Evolutionary conservation across 2,329 filamentous ascomycete genomes (phyloP), one percentile per base, ranked within the genome.

Genomic region (Monosporascus sp.): DNA sequence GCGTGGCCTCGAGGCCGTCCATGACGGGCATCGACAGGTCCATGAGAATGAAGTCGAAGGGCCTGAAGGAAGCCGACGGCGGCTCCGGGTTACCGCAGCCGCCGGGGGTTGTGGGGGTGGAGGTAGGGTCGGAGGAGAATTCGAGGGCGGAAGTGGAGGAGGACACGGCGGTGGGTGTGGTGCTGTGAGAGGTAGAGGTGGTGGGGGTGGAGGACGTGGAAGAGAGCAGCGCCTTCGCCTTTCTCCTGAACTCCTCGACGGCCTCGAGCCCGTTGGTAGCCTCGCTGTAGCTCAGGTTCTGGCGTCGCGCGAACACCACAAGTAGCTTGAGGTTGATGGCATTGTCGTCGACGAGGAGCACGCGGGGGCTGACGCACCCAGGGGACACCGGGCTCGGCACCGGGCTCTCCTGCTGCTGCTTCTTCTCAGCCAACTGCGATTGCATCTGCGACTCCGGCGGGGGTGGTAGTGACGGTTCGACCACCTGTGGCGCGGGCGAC

Each of bases 1-100:
- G 68, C 8, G 78, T 81, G 0, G 76, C 71, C 20, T 74, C 74
- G 15, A 79, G 66, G 0, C 77, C 77, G 56, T 82, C 74, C 57
- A 83, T 74, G 5, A 81, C 68, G 0, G 80, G 80, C 80, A 83
- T 83, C 62, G 71, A 76, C 6, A 81, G 73, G 56, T 83, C 80
- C 71, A 74, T 74, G 1, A 74, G 60, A 2, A 74, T 57, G 24
- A 65, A 70, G 48, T 69, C 67, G 39, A 72, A 73, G 2, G 51
- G 53, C 22, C 50, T 44, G 17, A 4, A 14, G 31, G 31, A 5
- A 3, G 31, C 14, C 31, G 9, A 34, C 31, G 31, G 31, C 11
- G 1, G 31, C 31, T 1, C 14, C 11, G 31, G 11, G 17, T 41
- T 17, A 15, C 14, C 22, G n/a, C 11, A 6, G 41, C 14, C 20